Evolutionary conservation across 495 filamentous ascomycete species (phyloP), one percentile per base, ranked within the genome.

Genomic region (Aspergillus panamensis): DNA sequence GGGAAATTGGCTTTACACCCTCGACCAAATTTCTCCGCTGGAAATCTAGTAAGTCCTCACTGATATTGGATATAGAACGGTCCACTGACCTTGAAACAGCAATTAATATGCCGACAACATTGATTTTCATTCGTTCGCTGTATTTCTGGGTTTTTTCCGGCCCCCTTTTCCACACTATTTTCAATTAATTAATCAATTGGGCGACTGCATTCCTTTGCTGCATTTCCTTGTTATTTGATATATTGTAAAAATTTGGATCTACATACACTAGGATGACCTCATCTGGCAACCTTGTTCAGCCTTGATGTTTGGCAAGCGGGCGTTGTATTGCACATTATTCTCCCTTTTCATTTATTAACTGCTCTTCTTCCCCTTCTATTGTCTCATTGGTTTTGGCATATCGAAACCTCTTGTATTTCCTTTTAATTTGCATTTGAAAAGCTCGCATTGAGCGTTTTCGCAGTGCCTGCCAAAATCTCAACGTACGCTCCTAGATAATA

Each of bases 1-100:
- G 60, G 91, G 91, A 39, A 96, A 96, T 68, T 98, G 95, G 95
- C 83, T 97, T 48, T 97, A 97, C 71, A 90, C 90, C 71, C 87
- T 97, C 47, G 94, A 98, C 70, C 88, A 94, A 66, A 84, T 98
- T 68, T 95, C 94, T 61, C 94, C 94, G 50, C 77, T 97, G 74
- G 90, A 96, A 75, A 98, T 98, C 58, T 98, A 97, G 93, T 96
- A 83, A 84, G 92, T 83, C 32, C 21, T 17, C 47, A 14, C 17
- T 30, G 21, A 2, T 51, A 32, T 19, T 17, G 6, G 25, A 30
- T 55, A n/a, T 8, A 10, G 16, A 19, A 21, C 51, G 13, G 17
- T 30, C 12, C 35, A n/a, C 61, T 69, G 45, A 69, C 56, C 6
- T 3, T 29, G 7, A 19, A 48, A 30, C 44, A 72, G 67, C 57